Conservation (phyloP, 2,329 filamentous ascomycete genomes). For the Aspergillus bombycis region DNA sequence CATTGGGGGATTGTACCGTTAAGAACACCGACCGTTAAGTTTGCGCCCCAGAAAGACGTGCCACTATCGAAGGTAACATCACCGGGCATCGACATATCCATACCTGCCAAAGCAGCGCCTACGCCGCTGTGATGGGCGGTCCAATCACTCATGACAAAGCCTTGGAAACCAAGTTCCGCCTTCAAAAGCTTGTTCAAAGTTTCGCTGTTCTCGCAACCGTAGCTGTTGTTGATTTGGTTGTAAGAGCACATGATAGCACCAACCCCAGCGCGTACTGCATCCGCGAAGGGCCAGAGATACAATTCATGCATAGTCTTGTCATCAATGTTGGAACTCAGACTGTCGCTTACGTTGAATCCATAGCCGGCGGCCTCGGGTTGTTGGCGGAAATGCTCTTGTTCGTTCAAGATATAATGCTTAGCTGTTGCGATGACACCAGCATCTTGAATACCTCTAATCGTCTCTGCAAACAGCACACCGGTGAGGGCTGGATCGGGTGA, state of each 20-base stretch:
- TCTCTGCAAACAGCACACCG: slow-evolving; percentile 71
- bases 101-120: slow-evolving; percentile 65
- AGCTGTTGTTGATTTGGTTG: slow-evolving; percentile 71
- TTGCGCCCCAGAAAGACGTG: slow-evolving; percentile 77
- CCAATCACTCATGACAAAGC: slow-evolving; percentile 75
- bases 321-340: slow-evolving; percentile 63
- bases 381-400: slow-evolving; percentile 75
- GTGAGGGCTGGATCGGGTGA: slow-evolving; percentile 76
- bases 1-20: slow-evolving; percentile 89
- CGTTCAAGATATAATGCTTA: slow-evolving; percentile 75
- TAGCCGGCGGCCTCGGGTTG: slow-evolving; percentile 59
- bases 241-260: slow-evolving; percentile 74
- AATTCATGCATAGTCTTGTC: slow-evolving; percentile 67
- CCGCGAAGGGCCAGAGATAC: slow-evolving; percentile 70
- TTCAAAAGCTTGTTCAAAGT: slow-evolving; percentile 67
- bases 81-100: slow-evolving; percentile 85
- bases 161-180: slow-evolving; percentile 74
- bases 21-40: slow-evolving; percentile 82
- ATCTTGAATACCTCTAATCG: slow-evolving; percentile 78
- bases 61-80: slow-evolving; percentile 78
- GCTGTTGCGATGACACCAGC: slow-evolving; percentile 81
- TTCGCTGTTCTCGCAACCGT: slow-evolving; percentile 67
- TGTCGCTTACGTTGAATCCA: slow-evolving; percentile 66
- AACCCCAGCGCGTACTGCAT: slow-evolving; percentile 68
- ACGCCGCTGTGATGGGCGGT: slow-evolving; percentile 74